These are phyloP conservation scores for Coemansia sp. DNA, from an alignment of 192 early-diverging fungal species.

Conservation along the genomic window DNA sequence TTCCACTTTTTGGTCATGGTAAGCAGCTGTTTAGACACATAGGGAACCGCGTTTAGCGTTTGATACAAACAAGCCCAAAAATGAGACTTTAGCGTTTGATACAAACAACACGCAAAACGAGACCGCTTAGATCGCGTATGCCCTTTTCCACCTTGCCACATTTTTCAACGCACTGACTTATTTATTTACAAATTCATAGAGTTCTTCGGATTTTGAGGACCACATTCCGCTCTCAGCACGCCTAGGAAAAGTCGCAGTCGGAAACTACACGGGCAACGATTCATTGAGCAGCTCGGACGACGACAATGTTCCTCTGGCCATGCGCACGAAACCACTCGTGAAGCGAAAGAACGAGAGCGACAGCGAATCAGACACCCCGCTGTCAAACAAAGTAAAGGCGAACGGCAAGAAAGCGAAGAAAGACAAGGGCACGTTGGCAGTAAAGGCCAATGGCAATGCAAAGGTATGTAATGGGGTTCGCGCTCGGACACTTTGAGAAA, in stretches of 20 bases:
- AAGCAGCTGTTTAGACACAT: background rate
- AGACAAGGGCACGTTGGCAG: background rate
- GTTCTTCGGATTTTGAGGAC: constrained; percentile 50
- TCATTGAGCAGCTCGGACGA: constrained; percentile 11
- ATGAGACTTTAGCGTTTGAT: background rate
- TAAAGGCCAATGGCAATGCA: constrained; percentile 14
- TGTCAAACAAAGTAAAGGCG: constrained; percentile 34
- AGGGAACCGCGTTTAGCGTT: background rate
- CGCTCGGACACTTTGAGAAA: constrained; percentile 2
- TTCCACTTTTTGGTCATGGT: background rate
- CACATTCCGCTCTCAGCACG: constrained; percentile 36
- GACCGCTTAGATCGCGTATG: background rate
- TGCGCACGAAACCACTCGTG: constrained; percentile 8
- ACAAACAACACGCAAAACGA: background rate
- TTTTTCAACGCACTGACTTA: background rate
- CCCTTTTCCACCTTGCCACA: background rate
- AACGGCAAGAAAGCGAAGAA: constrained; percentile 15
- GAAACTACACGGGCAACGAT: background rate
- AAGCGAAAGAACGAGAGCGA: constrained; percentile 18
- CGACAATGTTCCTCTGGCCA: constrained; percentile 40
- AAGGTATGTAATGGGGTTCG: constrained; percentile 9
- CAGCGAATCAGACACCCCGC: constrained; percentile 50
- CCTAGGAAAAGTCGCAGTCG: background rate
- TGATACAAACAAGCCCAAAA: too few species aligned
- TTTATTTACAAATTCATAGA: constrained; percentile 17